Evolutionary conservation across 306 rosid species (phyloP), one percentile per base, ranked within the genome.

Genomic region (Castanea mollissima): DNA sequence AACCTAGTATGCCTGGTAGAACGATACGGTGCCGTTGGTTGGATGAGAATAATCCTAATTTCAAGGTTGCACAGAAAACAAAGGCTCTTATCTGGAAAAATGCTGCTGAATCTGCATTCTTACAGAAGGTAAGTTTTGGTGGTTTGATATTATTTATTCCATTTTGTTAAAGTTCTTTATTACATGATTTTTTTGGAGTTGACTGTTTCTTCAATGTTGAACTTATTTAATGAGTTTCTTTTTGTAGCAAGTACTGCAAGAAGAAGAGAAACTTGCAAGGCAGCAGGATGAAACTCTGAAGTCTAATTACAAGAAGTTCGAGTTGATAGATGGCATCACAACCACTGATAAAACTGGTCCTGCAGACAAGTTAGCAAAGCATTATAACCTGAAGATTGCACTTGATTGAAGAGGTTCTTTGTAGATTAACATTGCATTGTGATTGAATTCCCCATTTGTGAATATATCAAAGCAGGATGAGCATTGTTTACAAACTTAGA

Each of bases 211-310:
- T 31, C 6, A 63, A 54, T 76, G 55, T 73, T 76, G 49, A 25
- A 59, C 68, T 27, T 46, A 5, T 56, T 52, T 25, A 18, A 3
- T 76, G 73, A 21, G 59, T 21, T 78, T 58, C 23, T 52, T 55
- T 46, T 57, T 78, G 84, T 55, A 94, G 97, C 72, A 83, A 41
- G 89, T 81, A 76, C 74, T 85, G 9, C 25, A 81, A 71, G 93
- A 88, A 64, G 95, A 92, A 77, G 91, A 84, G 89, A 83, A 90
- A 80, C 93, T 94, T 23, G 84, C 88, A 6, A 58, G 74, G 77
- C 88, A 85, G 90, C 99, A 94, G 82, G 67, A 54, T 29, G 91
- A 80, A 2, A 34, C 80, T 12, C 88, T 92, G 19, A 83, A 82
- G 58, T 69, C 58, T 74, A 85, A 85, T 77, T 80, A 86, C 78